phyloP scores from a whole-genome alignment of 2,329 filamentous ascomycete genomes.

The Phialocephala subalpina region DNA sequence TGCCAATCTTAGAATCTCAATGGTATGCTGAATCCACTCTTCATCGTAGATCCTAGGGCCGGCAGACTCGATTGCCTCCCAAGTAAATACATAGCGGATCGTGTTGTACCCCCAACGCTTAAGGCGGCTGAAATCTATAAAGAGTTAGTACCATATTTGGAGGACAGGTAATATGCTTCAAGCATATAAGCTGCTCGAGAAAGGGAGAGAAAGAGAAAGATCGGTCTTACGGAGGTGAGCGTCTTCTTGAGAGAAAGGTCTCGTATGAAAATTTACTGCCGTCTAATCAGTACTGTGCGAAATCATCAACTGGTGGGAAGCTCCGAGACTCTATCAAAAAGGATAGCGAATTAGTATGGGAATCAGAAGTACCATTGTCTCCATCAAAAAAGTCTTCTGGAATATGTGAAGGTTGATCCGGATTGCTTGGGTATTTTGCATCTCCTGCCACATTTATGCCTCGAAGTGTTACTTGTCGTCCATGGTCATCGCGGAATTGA shows the following conservation, averaged over 20 bases:
- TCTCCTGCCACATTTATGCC: constrained; percentile 96
- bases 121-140: constrained; percentile 87
- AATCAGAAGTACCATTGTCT: too few relatives aligned
- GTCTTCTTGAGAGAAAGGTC: constrained; percentile 85
- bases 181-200: too few relatives aligned
- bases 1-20: constrained; percentile 81
- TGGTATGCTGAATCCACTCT: constrained; percentile 90
- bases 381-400: constrained; percentile 87
- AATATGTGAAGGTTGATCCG: constrained; percentile 83
- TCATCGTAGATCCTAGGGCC: constrained; percentile 95
- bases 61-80: constrained; percentile 96
- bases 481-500: constrained; percentile 81
- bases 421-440: constrained; percentile 85
- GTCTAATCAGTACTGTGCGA: too few relatives aligned
- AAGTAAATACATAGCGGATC: constrained; percentile 96
- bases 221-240: constrained; percentile 82
- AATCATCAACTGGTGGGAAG: too few relatives aligned
- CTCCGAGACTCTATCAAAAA: too few relatives aligned
- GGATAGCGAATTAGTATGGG: too few relatives aligned
- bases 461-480: constrained; percentile 86
- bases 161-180: too few relatives aligned
- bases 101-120: constrained; percentile 95
- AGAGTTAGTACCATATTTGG: too few relatives aligned
- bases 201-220: too few relatives aligned
- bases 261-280: too few relatives aligned